A percentile compares a stretch with the other conserved stretches of the same genome.
These are phyloP conservation scores for Stagonosporopsis rhizophila DNA, from an alignment of 2,329 filamentous ascomycete genomes.

Conservation along the genomic window DNA sequence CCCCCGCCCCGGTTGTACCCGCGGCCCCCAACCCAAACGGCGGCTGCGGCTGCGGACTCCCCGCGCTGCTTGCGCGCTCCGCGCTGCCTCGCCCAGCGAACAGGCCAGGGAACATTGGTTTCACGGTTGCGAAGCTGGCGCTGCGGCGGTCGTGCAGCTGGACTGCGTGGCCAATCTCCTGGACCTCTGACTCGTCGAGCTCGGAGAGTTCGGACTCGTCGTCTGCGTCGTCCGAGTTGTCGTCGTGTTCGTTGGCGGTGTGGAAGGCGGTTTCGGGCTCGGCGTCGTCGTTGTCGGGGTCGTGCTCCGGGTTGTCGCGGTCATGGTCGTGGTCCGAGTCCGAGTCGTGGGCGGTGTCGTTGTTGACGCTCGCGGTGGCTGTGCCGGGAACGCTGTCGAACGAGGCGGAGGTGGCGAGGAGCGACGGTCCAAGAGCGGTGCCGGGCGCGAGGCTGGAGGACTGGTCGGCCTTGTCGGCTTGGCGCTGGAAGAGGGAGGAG, in stretches of 20 bases:
- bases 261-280: conserved; percentile 32
- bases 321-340: conserved; percentile 57
- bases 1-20: no score
- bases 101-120: conserved; percentile 39
- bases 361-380: conserved; percentile 48
- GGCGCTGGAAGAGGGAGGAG: conserved; percentile 22
- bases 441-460: conserved; percentile 3
- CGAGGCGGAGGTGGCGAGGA: conserved; percentile 42
- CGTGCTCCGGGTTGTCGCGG: conserved; percentile 59
- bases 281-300: conserved; percentile 22
- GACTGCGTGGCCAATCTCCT: conserved; percentile 41
- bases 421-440: conserved; percentile 17
- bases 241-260: conserved; percentile 56
- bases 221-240: conserved; percentile 58
- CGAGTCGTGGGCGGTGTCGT: conserved; percentile 35
- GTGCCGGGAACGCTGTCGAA: conserved; percentile 46
- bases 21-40: no score
- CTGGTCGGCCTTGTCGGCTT: conserved; percentile 28
- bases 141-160: conserved; percentile 21
- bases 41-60: no score
- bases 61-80: background rate
- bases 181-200: conserved; percentile 53
- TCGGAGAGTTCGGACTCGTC: conserved; percentile 64
- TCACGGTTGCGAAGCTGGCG: conserved; percentile 25
- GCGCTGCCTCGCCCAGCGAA: conserved; percentile 13